These are phyloP conservation scores for Blastocystis sp. DNA, from an alignment of 352 stramenopile genomes.

Conservation along the genomic window DNA sequence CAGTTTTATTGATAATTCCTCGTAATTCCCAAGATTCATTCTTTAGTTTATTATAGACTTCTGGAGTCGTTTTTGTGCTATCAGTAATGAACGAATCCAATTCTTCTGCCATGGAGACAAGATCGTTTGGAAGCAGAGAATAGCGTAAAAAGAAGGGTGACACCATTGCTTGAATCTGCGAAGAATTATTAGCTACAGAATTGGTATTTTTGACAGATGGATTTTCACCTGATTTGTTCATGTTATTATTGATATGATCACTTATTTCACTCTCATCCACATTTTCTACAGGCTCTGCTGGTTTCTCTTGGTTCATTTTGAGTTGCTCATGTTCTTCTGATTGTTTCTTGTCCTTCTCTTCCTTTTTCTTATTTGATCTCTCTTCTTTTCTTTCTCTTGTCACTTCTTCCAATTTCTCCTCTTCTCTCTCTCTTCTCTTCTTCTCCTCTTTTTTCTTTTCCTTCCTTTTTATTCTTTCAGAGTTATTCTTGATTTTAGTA, in stretches of 20 bases:
- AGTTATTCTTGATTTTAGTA: too few relatives aligned
- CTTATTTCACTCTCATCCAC: neutral
- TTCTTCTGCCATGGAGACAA: neutral
- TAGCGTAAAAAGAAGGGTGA: neutral
- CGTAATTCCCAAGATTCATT: neutral
- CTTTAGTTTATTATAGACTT: neutral
- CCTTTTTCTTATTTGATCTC: neutral
- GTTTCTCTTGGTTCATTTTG: neutral
- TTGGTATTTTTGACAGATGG: too few relatives aligned
- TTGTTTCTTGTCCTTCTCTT: neutral
- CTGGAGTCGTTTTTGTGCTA: neutral
- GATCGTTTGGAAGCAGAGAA: neutral
- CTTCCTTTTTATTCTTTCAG: neutral
- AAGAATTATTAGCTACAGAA: neutral
- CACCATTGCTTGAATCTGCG: neutral
- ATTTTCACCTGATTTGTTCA: neutral
- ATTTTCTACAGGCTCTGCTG: neutral
- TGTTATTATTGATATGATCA: neutral
- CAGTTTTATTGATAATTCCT: neutral
- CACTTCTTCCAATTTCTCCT: neutral
- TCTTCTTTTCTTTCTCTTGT: neutral
- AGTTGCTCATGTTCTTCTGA: neutral
- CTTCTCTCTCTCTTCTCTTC: neutral
- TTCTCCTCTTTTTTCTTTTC: neutral
- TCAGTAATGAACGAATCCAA: neutral